Conservation (phyloP, 2,329 filamentous ascomycete species). For the Lachnellula arida region DNA sequence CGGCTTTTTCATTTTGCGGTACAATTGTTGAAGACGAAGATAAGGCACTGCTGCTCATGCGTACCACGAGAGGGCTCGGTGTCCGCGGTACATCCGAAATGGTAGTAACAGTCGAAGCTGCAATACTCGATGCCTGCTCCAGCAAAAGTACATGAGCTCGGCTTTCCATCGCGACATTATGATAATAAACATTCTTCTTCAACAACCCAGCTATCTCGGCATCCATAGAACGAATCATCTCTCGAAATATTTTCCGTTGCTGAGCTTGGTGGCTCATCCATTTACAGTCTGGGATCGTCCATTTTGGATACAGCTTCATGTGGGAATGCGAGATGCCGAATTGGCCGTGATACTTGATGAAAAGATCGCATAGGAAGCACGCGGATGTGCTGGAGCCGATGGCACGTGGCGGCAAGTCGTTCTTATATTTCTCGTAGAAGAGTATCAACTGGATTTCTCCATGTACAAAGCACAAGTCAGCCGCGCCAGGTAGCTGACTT, state of each 20-base stretch:
- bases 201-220: not conserved
- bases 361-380: conserved; percentile 16
- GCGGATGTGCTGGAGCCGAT: conserved; percentile 18
- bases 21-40: not conserved
- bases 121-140: not conserved
- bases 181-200: not conserved
- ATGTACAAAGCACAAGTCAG: conserved; percentile 35
- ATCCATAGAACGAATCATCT: not conserved
- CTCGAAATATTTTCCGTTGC: not conserved
- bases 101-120: not conserved
- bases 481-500: not conserved
- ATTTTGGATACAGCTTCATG: conserved; percentile 5
- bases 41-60: not conserved
- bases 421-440: conserved; percentile 6
- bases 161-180: not conserved
- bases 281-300: conserved; percentile 8
- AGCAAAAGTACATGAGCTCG: not conserved
- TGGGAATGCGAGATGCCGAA: conserved; percentile 13
- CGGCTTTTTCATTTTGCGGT: no score
- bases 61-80: not conserved
- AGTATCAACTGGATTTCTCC: conserved; percentile 44
- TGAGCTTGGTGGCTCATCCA: not conserved
- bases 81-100: not conserved
- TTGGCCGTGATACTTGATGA: conserved; percentile 12
- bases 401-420: not conserved